Conservation (phyloP, 2,329 filamentous ascomycete genomes). For the Trichoderma semiorbis region DNA sequence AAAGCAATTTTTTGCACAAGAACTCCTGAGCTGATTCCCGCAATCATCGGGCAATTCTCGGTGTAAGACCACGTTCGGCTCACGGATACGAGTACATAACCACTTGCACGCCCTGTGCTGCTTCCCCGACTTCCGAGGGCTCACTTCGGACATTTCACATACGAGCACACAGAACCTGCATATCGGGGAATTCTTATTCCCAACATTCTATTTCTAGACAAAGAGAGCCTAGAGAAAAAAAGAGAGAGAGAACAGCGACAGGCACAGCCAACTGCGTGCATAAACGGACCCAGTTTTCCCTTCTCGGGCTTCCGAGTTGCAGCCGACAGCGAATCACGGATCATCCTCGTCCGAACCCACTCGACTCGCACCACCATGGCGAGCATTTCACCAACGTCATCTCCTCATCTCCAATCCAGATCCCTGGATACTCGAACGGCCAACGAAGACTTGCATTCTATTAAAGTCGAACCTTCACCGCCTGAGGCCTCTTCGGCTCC, state of each 20-base stretch:
- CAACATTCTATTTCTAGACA: neutral
- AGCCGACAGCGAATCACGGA: slow-evolving; percentile 18
- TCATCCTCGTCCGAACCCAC: slow-evolving; percentile 5
- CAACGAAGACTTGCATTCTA: neutral
- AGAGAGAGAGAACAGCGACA: neutral
- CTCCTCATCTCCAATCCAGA: slow-evolving; percentile 5
- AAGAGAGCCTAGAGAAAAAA: neutral
- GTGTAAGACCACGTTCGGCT: neutral
- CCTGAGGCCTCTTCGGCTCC: slow-evolving; percentile 18
- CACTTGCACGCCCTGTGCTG: neutral
- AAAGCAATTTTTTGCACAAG: neutral
- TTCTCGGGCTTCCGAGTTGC: slow-evolving; percentile 29
- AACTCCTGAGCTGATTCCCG: neutral
- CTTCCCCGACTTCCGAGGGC: neutral
- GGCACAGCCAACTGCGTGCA: neutral
- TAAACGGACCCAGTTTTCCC: slow-evolving; percentile 19
- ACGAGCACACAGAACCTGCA: neutral
- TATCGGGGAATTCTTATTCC: neutral
- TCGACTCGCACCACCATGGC: slow-evolving; percentile 16
- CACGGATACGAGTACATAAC: neutral
- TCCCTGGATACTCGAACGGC: neutral
- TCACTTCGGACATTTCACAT: neutral
- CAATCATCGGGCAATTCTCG: neutral
- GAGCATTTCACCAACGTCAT: slow-evolving; percentile 17
- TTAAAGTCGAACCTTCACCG: neutral